Percentiles rank a stretch among this genome's conserved stretches.
phyloP scores from a whole-genome alignment of 2,329 filamentous ascomycete genomes.

The Ophiostoma perfectum region DNA sequence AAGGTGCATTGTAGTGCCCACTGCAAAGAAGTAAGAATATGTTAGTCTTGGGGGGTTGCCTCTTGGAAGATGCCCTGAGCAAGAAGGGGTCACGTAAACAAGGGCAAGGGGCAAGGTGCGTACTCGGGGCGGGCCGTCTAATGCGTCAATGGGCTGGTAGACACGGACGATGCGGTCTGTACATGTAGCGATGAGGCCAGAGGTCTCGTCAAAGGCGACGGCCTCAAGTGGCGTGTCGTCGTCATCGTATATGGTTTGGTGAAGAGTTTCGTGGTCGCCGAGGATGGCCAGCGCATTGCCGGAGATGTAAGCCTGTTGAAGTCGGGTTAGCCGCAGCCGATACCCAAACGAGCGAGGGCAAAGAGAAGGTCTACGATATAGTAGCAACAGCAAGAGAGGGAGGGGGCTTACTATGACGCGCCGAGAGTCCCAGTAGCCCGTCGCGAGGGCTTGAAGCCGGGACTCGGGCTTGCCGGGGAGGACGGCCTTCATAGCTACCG shows the following conservation, averaged over 20 bases:
- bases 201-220: slow-evolving; percentile 72
- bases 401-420: slow-evolving; percentile 33
- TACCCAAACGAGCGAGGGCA: too few relatives aligned
- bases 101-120: slow-evolving; percentile 23
- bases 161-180: slow-evolving; percentile 63
- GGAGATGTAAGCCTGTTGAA: slow-evolving; percentile 71
- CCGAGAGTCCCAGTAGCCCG: slow-evolving; percentile 41
- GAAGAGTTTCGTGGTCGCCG: slow-evolving; percentile 62
- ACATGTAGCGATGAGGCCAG: slow-evolving; percentile 79
- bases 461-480: slow-evolving; percentile 46
- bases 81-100: background rate
- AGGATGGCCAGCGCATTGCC: slow-evolving; percentile 84
- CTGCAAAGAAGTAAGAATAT: slow-evolving; percentile 34
- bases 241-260: slow-evolving; percentile 90
- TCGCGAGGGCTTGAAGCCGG: slow-evolving; percentile 44
- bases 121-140: slow-evolving; percentile 71
- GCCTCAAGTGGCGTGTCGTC: slow-evolving; percentile 63
- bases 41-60: background rate
- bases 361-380: background rate
- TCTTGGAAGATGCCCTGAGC: background rate
- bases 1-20: slow-evolving; percentile 57
- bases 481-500: slow-evolving; percentile 42
- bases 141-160: slow-evolving; percentile 68
- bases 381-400: background rate
- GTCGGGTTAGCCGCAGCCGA: background rate